A percentile compares a stretch with the other conserved stretches of the same genome.
Conservation (phyloP, 805 yeast species). For the Candida krabiensis region DNA sequence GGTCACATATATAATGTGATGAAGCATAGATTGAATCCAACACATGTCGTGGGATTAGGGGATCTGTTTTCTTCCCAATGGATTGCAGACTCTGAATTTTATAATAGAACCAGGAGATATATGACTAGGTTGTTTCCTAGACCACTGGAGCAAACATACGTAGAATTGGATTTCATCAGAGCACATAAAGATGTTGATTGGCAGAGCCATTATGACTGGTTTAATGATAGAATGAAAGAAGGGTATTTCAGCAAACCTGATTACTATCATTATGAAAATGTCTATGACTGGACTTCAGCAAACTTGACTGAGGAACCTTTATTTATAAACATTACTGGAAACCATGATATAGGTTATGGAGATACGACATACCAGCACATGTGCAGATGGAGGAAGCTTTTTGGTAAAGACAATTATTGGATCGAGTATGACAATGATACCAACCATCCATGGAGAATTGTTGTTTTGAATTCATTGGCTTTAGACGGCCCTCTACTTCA, state of each 20-base stretch:
- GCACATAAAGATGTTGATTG: slow-evolving; percentile 59
- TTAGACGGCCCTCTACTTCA: slow-evolving; percentile 90
- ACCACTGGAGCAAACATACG: slow-evolving; percentile 49
- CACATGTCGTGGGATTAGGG: slow-evolving; percentile 87
- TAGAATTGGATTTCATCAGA: slow-evolving; percentile 46
- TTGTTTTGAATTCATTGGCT: slow-evolving; percentile 80
- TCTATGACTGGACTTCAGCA: slow-evolving; percentile 61
- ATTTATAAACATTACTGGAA: slow-evolving; percentile 85
- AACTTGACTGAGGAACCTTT: slow-evolving; percentile 53
- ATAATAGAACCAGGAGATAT: slow-evolving; percentile 72
- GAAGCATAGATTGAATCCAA: slow-evolving; percentile 64
- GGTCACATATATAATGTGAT: slow-evolving; percentile 78
- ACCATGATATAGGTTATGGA: slow-evolving; percentile 96
- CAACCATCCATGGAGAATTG: slow-evolving; percentile 79
- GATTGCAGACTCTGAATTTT: slow-evolving; percentile 87
- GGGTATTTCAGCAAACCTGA: slow-evolving; percentile 31
- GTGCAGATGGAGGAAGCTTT: slow-evolving; percentile 69
- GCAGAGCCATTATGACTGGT: slow-evolving; percentile 41
- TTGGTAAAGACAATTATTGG: slow-evolving; percentile 86
- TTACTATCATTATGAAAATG: slow-evolving; percentile 54
- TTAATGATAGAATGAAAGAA: slow-evolving; percentile 28
- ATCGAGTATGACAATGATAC: slow-evolving; percentile 64
- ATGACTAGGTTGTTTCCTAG: slow-evolving; percentile 68
- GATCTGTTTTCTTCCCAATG: slow-evolving; percentile 93
- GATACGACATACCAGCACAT: slow-evolving; percentile 92